Evolutionary conservation across 352 stramenopile species (phyloP), one percentile per base, ranked within the genome.

Genomic region (Globisporangium alternatum): DNA sequence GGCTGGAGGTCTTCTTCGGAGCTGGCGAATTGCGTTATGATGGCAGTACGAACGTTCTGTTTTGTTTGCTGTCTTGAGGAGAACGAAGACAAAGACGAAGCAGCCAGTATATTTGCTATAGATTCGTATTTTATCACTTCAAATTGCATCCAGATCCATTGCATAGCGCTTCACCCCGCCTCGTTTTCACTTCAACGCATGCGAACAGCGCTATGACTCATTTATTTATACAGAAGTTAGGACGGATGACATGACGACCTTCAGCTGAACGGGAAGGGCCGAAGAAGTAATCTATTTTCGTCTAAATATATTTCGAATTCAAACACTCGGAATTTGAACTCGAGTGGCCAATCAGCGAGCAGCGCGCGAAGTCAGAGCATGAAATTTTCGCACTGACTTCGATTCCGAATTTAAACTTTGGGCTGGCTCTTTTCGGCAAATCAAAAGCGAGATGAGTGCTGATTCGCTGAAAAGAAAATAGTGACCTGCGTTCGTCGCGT

Each of bases 11-110:
- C 35, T 60, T 62, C 44, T 56, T 57, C 72, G 39, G 60, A 70
- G 53, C 63, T 45, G 48, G 76, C 49, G 76, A 75, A 79, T 82
- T 81, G 58, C 48, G 64, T 78, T 80, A 62, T 82, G 74, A 76
- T 37, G 21, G 7, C 9, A 9, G 58, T 28, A 53, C 8, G 57
- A 54, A 54, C 39, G 31, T 30, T 57, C 19, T 1, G 31, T 44
- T 43, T 57, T 37, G 33, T 28, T 25, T n/a, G 41, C 41, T 47
- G 41, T 21, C 15, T 47, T 5, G 41, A 10, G 31, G 51, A 10
- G 30, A 57, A 58, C 43, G 15, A 9, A 57, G 28, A 10, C 41
- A 63, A 55, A 63, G 39, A 44, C 9, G 33, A 56, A 54, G 43
- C 43, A 47, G 35, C 35, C 35, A 47, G 2, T 19, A n/a, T 48